Base-by-base conservation (phyloP, 176 grass and related monocot genomes). In the Rhynchospora tenuis region DNA sequence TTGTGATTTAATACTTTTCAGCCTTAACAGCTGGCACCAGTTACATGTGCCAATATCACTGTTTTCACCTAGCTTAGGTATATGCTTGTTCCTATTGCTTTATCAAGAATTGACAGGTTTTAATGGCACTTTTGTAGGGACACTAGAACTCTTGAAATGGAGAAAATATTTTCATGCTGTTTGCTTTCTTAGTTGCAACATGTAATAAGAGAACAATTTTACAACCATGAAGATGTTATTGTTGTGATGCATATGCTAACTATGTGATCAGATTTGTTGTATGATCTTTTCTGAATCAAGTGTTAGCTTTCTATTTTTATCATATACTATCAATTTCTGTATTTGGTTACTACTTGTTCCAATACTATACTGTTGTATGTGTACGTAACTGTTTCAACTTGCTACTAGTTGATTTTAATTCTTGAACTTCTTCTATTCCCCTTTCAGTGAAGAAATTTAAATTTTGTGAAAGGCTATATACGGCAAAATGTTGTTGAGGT, bases 71-170 rank as follows among this genome's bases (percentile, higher is more conserved):
- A 6, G 13, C 48, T 55, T 55, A 11, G 48, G 29, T 3, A 16
- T 17, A 15, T 27, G 50, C 16, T 50, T 52, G 7, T 75, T 27
- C 47, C 14, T 16, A 15, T 7, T 26, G 0, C 7, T 51, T 51
- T 10, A 51, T 51, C 23, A 14, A 31, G n/a, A 19, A 43, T 17
- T 45, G 55, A 44, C 77, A 22, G 55, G 20, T 66, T 75, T 52
- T 66, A 16, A 9, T 47, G 65, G 23, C 28, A 63, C 15, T 64
- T 20, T 65, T 67, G 62, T 64, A 82, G 80, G 59, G 15, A 67
- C 80, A 82, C 58, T 82, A 82, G 59, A 67, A 52, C 31, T 82
- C 61, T 31, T 82, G 60, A 67, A 82, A 64, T 27, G 38, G 19
- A 27, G 3, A 82, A 4, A 11, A 6, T 17, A 82, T 46, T 54